Evolutionary conservation across 2,329 filamentous ascomycete species (phyloP).

Genomic region (Ophiostoma australiae): DNA sequence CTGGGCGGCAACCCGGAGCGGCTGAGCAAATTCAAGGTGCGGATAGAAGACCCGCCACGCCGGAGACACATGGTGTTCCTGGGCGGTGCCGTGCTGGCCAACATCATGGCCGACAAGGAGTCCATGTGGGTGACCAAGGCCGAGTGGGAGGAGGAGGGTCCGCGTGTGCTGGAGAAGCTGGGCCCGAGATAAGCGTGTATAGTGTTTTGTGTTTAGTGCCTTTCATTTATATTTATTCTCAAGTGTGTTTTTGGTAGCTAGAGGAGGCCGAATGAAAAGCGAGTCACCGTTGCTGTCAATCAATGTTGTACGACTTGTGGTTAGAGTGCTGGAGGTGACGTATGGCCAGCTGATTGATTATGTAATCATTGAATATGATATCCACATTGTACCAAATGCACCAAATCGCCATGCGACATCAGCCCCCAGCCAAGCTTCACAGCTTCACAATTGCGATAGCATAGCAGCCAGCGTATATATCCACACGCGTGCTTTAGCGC

Average conservation of each 20-base stretch:
- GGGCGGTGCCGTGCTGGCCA: constrained; percentile 90
- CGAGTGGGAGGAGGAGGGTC: constrained; percentile 93
- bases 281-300: background rate
- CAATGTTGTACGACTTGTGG: background rate
- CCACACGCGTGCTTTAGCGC: background rate
- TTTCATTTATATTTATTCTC: background rate
- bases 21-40: constrained; percentile 97
- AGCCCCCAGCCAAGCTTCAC: background rate
- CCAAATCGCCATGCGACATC: background rate
- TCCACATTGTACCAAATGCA: background rate
- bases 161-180: constrained; percentile 81
- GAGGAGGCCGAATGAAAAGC: background rate
- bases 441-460: background rate
- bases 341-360: background rate
- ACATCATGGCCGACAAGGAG: constrained; percentile 98
- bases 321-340: background rate
- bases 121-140: constrained; percentile 98
- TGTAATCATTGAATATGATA: background rate
- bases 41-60: constrained; percentile 95
- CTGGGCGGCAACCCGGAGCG: constrained; percentile 88
- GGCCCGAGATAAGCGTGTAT: constrained; percentile 57
- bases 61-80: constrained; percentile 98
- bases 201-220: background rate
- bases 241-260: background rate
- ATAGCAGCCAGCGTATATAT: background rate